Evolutionary conservation across 352 stramenopile genomes (phyloP), one percentile per base, ranked within the genome.

Genomic region (Phytophthora pseudosyringae): DNA sequence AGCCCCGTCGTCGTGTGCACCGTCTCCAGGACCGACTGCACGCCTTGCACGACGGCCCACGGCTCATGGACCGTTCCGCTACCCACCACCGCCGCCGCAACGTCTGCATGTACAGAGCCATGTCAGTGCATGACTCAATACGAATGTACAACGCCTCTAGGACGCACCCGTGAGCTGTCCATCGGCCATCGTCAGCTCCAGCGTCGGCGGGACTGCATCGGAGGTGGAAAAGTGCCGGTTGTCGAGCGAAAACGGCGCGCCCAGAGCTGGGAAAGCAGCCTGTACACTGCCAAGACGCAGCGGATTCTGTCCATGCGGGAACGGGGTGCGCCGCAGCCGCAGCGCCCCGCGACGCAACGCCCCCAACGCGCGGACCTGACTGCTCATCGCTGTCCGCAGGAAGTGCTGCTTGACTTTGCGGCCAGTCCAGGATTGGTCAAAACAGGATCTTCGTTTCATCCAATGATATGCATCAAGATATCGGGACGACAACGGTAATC

Each of bases 1-100:
- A 93, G 59, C 2, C 85, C 85, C 21, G 81, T 90, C 16, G 78
- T 81, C 44, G 52, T 71, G 71, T 93, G 85, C 25, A 93, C 71
- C 13, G 67, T 59, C 41, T 93, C 85, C 25, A 93, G 73, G 43
- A 76, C 46, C 16, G 73, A 65, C 49, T 93, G 85, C 41, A 88
- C 78, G 25, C 60, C 76, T 46, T 91, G 79, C 11, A 93, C 82
- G 10, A 91, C 40, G 13, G 54, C 62, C 73, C 61, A 83, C 15
- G 73, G 67, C 41, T 85, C 76, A n/a, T 69, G n/a, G 15, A 65
- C 54, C 9, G 67, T 62, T 10, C 56, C 41, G 8, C 26, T 65
- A 4, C 55, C 59, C n/a, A 61, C 44, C 13, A 71, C 73, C 28
- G 56, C 64, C 38, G 67, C 55, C 4, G 67, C 67, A 10, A 69